Evolutionary conservation across 331 rosid species (phyloP).

Genomic region (Quercus phellos): DNA sequence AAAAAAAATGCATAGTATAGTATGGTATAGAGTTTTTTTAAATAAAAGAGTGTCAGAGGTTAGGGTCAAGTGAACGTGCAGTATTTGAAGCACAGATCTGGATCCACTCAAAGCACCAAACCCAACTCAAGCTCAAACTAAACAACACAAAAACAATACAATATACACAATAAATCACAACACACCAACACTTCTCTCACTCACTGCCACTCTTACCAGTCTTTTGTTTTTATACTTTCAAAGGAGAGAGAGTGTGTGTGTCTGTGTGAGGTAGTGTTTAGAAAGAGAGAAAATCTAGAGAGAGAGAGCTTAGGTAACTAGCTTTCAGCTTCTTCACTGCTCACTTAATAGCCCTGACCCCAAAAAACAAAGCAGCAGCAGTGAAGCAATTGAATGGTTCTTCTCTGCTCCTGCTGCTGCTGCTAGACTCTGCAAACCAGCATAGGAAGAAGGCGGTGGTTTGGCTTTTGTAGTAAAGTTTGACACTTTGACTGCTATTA

Average conservation of each 20-base stretch:
- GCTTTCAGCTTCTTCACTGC: conserved; percentile 37
- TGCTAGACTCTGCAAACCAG: conserved; percentile 15
- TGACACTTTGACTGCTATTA: conserved; percentile 27
- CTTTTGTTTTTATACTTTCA: conserved; percentile 26
- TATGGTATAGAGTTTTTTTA: background rate
- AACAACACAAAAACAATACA: conserved; percentile 4
- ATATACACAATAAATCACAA: background rate
- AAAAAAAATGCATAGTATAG: background rate
- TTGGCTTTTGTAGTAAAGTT: conserved; percentile 46
- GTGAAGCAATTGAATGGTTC: conserved; percentile 39
- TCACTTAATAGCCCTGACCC: conserved; percentile 37
- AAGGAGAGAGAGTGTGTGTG: conserved; percentile 29
- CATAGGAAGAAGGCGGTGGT: conserved; percentile 53
- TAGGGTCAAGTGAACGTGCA: conserved; percentile 67
- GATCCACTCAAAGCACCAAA: conserved; percentile 44
- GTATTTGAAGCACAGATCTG: conserved; percentile 63
- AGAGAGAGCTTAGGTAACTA: background rate
- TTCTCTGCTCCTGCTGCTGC: conserved; percentile 33
- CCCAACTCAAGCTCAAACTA: background rate
- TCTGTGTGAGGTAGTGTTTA: background rate
- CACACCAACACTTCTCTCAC: conserved; percentile 13
- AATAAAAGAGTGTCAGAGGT: conserved; percentile 37
- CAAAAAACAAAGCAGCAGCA: conserved; percentile 36
- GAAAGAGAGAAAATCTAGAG: conserved; percentile 28
- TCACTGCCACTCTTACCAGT: conserved; percentile 4